phyloP scores from a whole-genome alignment of 2,329 filamentous ascomycete species.

The Phialemonium atrogriseum region DNA sequence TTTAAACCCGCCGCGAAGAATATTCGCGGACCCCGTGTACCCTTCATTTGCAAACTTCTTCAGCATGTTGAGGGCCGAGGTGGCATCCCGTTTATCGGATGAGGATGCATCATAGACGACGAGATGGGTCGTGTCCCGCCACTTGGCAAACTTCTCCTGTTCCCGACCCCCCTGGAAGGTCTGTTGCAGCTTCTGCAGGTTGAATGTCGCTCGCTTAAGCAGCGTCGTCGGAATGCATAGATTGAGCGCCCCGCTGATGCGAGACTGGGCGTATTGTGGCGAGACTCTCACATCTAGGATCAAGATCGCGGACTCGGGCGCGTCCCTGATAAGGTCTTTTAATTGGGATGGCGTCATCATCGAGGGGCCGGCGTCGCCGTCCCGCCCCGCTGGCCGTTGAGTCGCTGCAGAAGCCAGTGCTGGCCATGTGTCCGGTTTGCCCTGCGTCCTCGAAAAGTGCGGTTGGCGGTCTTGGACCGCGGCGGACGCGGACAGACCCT shows the following conservation, averaged over 20 bases:
- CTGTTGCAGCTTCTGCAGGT: slow-evolving; percentile 76
- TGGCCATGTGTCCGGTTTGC: slow-evolving; percentile 32
- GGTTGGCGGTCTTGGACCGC: slow-evolving; percentile 43
- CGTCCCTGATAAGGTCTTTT: slow-evolving; percentile 43
- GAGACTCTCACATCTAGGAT: slow-evolving; percentile 81
- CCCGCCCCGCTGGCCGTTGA: slow-evolving; percentile 29
- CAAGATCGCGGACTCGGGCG: slow-evolving; percentile 40
- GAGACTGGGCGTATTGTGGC: slow-evolving; percentile 68
- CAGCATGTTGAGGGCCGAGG: slow-evolving; percentile 74
- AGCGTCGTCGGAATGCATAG: slow-evolving; percentile 93
- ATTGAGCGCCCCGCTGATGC: slow-evolving; percentile 76
- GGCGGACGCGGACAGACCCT: slow-evolving; percentile 25
- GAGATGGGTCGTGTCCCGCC: slow-evolving; percentile 67
- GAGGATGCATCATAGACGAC: slow-evolving; percentile 82
- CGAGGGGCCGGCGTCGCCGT: slow-evolving; percentile 38
- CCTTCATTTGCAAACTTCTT: slow-evolving; percentile 88
- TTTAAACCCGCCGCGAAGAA: slow-evolving; percentile 75
- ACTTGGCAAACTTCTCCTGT: slow-evolving; percentile 64
- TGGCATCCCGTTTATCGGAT: slow-evolving; percentile 69
- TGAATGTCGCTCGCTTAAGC: slow-evolving; percentile 84
- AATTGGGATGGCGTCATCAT: slow-evolving; percentile 49
- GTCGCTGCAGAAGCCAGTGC: slow-evolving; percentile 20
- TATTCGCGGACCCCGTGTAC: slow-evolving; percentile 63
- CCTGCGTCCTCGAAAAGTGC: slow-evolving; percentile 44
- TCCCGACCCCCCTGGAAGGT: slow-evolving; percentile 71